A percentile compares a stretch with the other conserved stretches of the same genome.
Conservation (phyloP, 1,139 yeast species). For the Candida gigantensis region DNA sequence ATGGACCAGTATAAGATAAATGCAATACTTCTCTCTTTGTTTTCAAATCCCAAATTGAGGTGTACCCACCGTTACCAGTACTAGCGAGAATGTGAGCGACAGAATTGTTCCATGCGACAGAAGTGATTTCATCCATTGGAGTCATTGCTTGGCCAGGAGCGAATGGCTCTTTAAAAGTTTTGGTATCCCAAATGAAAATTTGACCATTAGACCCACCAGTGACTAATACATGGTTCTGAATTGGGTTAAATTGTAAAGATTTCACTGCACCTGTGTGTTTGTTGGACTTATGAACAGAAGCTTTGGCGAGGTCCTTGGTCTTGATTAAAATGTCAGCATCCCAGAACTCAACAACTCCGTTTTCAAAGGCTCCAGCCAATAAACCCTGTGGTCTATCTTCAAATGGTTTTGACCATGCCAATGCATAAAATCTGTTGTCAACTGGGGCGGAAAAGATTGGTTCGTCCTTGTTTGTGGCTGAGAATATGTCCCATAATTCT, state of each 20-base stretch:
- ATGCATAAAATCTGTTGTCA: slow-evolving; percentile 67
- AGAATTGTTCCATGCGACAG: slow-evolving; percentile 87
- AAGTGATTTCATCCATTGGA: slow-evolving; percentile 78
- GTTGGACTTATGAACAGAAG: slow-evolving; percentile 49
- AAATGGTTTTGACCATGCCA: slow-evolving; percentile 80
- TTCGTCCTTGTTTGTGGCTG: slow-evolving; percentile 37
- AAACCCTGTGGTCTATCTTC: slow-evolving; percentile 57
- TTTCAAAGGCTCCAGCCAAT: slow-evolving; percentile 88
- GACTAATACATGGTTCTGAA: slow-evolving; percentile 71
- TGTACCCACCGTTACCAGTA: slow-evolving; percentile 80
- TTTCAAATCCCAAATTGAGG: slow-evolving; percentile 93
- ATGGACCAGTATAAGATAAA: slow-evolving; percentile 60
- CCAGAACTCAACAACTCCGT: slow-evolving; percentile 80
- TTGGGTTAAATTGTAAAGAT: slow-evolving; percentile 75
- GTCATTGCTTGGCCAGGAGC: slow-evolving; percentile 80
- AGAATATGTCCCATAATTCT: slow-evolving; percentile 76
- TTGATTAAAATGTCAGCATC: slow-evolving; percentile 50
- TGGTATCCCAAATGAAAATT: slow-evolving; percentile 86
- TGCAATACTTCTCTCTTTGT: slow-evolving; percentile 87
- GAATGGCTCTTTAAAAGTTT: slow-evolving; percentile 59
- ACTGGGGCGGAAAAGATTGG: slow-evolving; percentile 58
- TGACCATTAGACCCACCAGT: slow-evolving; percentile 90
- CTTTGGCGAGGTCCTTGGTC: slow-evolving; percentile 38
- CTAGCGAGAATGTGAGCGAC: slow-evolving; percentile 88
- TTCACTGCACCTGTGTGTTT: slow-evolving; percentile 75